Evolutionary conservation across 78 protist genomes (phyloP), one percentile per base, ranked within the genome.

Genomic region (Speleostelium caveatum): DNA sequence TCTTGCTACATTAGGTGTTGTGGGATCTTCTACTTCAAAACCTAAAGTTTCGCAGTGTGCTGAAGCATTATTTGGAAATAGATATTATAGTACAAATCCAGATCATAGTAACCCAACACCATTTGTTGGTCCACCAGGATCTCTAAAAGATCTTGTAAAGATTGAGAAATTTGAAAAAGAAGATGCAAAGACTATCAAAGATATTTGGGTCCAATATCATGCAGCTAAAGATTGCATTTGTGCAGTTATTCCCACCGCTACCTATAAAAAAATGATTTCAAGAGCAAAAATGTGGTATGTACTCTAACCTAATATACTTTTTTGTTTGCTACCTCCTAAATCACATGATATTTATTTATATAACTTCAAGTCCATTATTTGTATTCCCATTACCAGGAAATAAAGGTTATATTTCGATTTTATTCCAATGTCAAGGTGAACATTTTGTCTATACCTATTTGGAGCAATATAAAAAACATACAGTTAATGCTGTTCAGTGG

Each of bases 331-430:
- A 39, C n/a, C 26, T n/a, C 3, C 19, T 30, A 2, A 22, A 30
- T 49, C n/a, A 51, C 22, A 26, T 21, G 19, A 51, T 32, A 41
- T 2, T 21, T 32, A 51, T 71, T 19, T 41, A 42, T 68, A 6
- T 21, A 21, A n/a, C 14, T 35, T 53, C 21, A 28, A 74, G 79
- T 42, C 91, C 91, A 58, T 19, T 83, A 2, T 83, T 83, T 60
- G 67, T 83, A 7, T 69, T 83, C 73, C 91, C 91, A 59, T 38
- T 83, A 30, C 91, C 91, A 71, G 91, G 91, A n/a, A 79, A 83
- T 63, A 83, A 83, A 33, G 91, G 91, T 3, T 83, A 68, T 17
- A 83, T 83, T 51, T 83, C 91, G 21, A 83, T 83, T n/a, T 51
- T 83, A 26, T 83, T 69, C 55, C 91, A 83, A 60, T 55, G 58